Evolutionary conservation across 164 flowering plant genomes (phyloP), one percentile per base, ranked within the genome.

Genomic region (Magnolia officinalis): DNA sequence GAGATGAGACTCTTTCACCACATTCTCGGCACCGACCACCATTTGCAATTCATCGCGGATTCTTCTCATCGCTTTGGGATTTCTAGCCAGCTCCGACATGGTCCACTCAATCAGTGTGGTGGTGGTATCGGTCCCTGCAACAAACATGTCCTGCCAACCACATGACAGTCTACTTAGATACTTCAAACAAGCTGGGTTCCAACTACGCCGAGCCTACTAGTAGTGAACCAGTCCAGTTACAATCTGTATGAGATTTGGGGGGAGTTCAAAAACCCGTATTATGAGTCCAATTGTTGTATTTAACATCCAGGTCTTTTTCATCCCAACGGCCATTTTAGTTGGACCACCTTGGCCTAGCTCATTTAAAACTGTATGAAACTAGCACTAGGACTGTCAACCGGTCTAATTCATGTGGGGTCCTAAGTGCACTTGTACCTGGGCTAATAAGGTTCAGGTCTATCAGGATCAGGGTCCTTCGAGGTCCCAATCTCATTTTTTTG

Each of bases 41-140:
- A 11, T 20, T 20, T 61, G 26, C 69, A 74, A 19, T n/a, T 74
- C 76, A n/a, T 74, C 76, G 10, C 70, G n/a, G 1, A 74, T 37
- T 21, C 29, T 63, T 9, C 18, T 11, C 76, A 74, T 74, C 8
- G 5, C 55, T 20, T 74, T 4, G 58, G 81, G 78, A 50, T 79
- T 79, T 61, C 75, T 82, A 0, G 75, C 65, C 21, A 81, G 70
- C 64, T 81, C 83, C 1, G 82, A 58, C 64, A 82, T 73, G n/a
- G 85, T 76, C 85, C 85, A 82, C 37, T 82, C 82, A 0, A 67
- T 52, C 9, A 80, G 24, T 14, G 75, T 65, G 20, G 75, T 61
- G 21, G 50, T 78, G 0, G 82, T 69, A 19, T 82, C 81, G n/a
- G 81, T 78, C 0, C 85, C 85, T 0, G 79, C 82, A 6, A 19